Evolutionary conservation across 225 moss, liverwort and hornwort species (phyloP).

Genomic region (Pseudoscleropodium purum): DNA sequence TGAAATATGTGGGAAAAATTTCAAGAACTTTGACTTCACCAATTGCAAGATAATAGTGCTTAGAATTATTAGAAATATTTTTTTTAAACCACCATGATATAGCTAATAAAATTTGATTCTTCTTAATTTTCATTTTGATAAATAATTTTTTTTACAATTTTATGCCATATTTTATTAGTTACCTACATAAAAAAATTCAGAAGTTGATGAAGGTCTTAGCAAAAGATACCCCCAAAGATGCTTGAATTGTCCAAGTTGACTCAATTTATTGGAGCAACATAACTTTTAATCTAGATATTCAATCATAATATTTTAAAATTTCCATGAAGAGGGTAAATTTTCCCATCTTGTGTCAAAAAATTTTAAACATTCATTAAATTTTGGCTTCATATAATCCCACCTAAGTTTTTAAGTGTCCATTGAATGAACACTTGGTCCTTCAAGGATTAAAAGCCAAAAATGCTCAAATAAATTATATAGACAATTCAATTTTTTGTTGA

Average conservation of each 20-base stretch:
- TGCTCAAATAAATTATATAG: background rate
- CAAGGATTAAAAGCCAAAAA: background rate
- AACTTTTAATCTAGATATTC: background rate
- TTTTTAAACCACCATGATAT: fast-evolving
- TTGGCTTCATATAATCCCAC: background rate
- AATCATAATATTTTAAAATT: no score
- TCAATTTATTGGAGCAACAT: background rate
- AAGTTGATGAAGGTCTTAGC: background rate
- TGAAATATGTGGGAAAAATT: background rate
- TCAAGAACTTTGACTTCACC: background rate
- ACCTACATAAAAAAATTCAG: background rate
- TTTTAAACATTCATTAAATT: no score
- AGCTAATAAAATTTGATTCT: background rate
- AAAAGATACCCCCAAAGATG: background rate
- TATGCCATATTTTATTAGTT: background rate
- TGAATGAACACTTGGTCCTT: no score
- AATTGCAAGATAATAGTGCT: background rate
- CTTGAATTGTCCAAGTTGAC: fast-evolving
- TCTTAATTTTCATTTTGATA: background rate
- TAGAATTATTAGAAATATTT: background rate
- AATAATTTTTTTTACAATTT: no score
- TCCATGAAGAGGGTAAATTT: fast-evolving
- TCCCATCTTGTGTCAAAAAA: background rate
- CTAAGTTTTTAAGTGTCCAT: no score
- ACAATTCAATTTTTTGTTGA: background rate